Evolutionary conservation across 345 rosid species (phyloP).

Genomic region (Reutealis trisperma): DNA sequence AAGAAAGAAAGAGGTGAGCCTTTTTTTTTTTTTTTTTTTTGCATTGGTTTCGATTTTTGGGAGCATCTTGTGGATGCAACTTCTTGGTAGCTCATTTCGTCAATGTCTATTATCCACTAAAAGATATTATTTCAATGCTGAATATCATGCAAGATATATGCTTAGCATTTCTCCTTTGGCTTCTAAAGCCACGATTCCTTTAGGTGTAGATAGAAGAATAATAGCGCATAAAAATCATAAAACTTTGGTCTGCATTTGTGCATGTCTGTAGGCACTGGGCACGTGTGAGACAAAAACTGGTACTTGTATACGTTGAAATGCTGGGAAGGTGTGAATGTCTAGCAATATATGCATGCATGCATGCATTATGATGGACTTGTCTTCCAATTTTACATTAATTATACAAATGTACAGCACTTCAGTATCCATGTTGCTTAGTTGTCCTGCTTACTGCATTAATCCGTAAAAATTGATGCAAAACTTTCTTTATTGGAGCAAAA

Average conservation of each 20-base stretch:
- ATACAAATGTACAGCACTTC: too few relatives aligned
- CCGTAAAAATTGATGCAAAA: background rate
- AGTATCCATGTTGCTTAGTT: background rate
- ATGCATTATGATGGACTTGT: background rate
- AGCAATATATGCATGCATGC: background rate
- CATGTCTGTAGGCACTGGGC: background rate
- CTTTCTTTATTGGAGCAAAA: background rate
- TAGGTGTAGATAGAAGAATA: background rate
- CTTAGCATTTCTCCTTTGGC: background rate
- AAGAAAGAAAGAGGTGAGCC: conserved; percentile 83
- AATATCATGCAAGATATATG: background rate
- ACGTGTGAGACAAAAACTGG: background rate
- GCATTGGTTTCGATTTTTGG: background rate
- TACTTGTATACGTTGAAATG: background rate
- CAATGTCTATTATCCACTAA: background rate
- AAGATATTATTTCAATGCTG: background rate
- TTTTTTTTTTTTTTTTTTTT: conserved; percentile 3
- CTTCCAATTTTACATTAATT: background rate
- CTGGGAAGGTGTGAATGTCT: background rate
- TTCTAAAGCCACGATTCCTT: background rate
- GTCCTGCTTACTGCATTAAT: background rate
- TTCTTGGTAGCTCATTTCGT: background rate
- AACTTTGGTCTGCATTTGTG: background rate
- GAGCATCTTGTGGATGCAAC: background rate
- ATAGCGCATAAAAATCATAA: background rate